A percentile compares a stretch with the other conserved stretches of the same genome.
Evolutionary conservation across 345 rosid genomes (phyloP).

Genomic region (Corymbia maculata): DNA sequence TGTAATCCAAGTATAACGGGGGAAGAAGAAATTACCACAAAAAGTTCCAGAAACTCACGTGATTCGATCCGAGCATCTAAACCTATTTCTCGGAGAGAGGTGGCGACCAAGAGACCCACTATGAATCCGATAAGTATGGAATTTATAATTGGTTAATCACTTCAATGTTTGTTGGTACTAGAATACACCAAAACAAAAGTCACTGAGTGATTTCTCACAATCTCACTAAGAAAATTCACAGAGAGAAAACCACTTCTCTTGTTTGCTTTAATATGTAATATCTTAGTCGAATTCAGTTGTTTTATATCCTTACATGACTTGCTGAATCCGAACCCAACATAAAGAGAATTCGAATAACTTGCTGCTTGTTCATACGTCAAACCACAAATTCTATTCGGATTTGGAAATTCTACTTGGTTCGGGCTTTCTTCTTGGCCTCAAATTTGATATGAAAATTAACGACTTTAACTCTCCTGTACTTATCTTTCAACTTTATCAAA

Average conservation of each 20-base stretch:
- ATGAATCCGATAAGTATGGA: not conserved
- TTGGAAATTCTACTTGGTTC: not conserved
- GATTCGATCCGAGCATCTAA: not conserved
- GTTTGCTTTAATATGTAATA: not conserved
- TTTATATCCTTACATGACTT: not conserved
- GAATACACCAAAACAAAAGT: not conserved
- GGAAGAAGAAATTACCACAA: not conserved
- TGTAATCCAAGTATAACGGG: not conserved
- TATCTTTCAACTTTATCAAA: not conserved
- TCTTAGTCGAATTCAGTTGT: not conserved
- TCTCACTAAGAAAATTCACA: not conserved
- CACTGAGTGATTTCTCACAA: not conserved
- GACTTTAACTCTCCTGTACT: not conserved
- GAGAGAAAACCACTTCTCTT: not conserved
- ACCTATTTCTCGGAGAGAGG: not conserved
- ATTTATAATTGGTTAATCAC: not conserved
- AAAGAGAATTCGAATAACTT: not conserved
- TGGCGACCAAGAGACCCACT: not conserved
- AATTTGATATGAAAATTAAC: not conserved
- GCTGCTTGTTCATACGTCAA: not conserved
- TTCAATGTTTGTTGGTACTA: not conserved
- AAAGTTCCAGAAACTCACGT: not conserved
- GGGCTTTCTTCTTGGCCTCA: not conserved
- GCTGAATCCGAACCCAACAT: not conserved
- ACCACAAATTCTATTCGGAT: not conserved